Evolutionary conservation across 495 filamentous ascomycete species (phyloP).

Genomic region (Penicillium cataractarum): DNA sequence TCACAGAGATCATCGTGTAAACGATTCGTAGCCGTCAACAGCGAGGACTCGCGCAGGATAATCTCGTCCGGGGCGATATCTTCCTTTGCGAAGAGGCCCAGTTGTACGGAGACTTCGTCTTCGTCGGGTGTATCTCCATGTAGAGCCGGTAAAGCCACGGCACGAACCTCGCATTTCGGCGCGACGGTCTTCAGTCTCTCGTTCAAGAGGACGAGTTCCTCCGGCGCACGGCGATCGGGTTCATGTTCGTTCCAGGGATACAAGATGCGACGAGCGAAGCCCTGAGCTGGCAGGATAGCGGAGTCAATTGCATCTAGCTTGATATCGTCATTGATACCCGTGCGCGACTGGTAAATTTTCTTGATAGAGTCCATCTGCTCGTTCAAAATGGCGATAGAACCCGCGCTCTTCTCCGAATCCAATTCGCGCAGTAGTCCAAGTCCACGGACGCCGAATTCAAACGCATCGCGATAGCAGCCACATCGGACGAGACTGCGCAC

Average conservation of each 20-base stretch:
- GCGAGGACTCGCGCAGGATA: conserved; percentile 76
- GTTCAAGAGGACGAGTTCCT: conserved; percentile 71
- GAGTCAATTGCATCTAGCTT: conserved; percentile 42
- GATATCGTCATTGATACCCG: conserved; percentile 44
- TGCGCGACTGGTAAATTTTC: conserved; percentile 25
- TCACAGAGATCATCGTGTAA: conserved; percentile 82
- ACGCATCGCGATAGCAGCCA: conserved; percentile 72
- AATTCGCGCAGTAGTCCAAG: conserved; percentile 25
- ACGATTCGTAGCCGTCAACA: conserved; percentile 81
- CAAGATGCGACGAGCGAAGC: conserved; percentile 78
- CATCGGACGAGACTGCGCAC: conserved; percentile 65
- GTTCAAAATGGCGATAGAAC: conserved; percentile 19
- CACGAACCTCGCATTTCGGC: conserved; percentile 69
- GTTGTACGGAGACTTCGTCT: conserved; percentile 60
- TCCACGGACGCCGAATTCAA: conserved; percentile 61
- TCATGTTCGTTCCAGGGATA: conserved; percentile 95
- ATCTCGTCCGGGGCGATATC: conserved; percentile 76
- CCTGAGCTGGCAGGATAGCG: conserved; percentile 66
- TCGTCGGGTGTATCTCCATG: conserved; percentile 43
- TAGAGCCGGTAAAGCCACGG: conserved; percentile 71
- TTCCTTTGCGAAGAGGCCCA: conserved; percentile 85
- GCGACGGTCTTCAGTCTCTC: conserved; percentile 63
- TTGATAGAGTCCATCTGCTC: conserved; percentile 38
- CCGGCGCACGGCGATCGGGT: conserved; percentile 75
- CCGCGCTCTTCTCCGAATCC: conserved; percentile 31